phyloP scores from a whole-genome alignment of 2,329 filamentous ascomycete genomes.

The Hypoxylon sp. region DNA sequence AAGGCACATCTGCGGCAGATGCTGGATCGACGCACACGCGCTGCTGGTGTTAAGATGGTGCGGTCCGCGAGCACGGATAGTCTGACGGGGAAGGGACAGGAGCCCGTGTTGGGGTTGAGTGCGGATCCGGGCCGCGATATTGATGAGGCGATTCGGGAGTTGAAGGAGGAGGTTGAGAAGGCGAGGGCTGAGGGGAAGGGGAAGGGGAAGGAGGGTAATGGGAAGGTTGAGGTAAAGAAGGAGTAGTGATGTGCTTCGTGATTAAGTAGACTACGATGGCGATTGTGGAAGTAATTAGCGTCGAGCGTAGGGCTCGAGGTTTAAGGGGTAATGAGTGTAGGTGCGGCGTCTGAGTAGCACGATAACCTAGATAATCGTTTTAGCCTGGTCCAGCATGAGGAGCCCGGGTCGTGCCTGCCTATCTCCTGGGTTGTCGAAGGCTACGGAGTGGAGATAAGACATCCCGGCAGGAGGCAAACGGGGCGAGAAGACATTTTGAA shows the following conservation, averaged over 20 bases:
- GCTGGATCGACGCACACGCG: constrained; percentile 70
- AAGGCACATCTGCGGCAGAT: constrained; percentile 72
- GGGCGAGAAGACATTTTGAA: not conserved
- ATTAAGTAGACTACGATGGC: not conserved
- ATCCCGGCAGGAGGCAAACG: not conserved
- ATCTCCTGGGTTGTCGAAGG: not conserved
- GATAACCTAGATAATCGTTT: not conserved
- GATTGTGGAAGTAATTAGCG: not conserved
- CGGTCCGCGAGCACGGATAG: constrained; percentile 72
- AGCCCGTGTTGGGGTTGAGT: constrained; percentile 82
- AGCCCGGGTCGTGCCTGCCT: not conserved
- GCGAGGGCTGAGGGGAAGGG: constrained; percentile 56
- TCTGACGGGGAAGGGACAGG: constrained; percentile 59
- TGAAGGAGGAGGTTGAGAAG: constrained; percentile 79
- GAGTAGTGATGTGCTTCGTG: constrained; percentile 4
- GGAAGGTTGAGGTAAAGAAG: constrained; percentile 34
- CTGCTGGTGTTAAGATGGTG: constrained; percentile 62
- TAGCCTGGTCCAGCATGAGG: not conserved
- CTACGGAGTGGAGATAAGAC: not conserved
- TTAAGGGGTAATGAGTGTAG: not conserved
- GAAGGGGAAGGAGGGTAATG: constrained; percentile 19
- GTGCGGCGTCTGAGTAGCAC: not conserved
- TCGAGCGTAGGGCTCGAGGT: not conserved
- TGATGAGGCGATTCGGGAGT: constrained; percentile 82
- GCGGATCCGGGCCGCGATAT: constrained; percentile 82